Conservation (phyloP, 805 yeast genomes). For the Pichia deserticola region DNA sequence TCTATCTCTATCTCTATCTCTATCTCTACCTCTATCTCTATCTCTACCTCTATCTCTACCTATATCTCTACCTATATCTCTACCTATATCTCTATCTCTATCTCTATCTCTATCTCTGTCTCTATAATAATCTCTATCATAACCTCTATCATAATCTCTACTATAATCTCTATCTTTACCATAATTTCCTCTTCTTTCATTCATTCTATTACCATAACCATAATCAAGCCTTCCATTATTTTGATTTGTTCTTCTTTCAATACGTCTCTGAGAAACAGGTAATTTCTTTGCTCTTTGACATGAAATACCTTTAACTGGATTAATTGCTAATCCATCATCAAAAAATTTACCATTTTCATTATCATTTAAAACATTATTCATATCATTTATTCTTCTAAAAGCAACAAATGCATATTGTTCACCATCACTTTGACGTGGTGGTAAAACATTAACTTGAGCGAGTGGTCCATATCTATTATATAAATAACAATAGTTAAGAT, state of each 20-base stretch:
- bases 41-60: slow-evolving; percentile 5
- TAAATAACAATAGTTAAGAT: too few relatives aligned
- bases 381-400: slow-evolving; percentile 43
- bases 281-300: slow-evolving; percentile 53
- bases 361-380: slow-evolving; percentile 44
- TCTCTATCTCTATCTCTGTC: slow-evolving; percentile 3
- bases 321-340: slow-evolving; percentile 30
- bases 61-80: slow-evolving; percentile 8
- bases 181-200: slow-evolving; percentile 10
- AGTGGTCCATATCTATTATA: slow-evolving; percentile 40
- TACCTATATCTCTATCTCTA: slow-evolving; percentile 7
- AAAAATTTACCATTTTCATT: slow-evolving; percentile 29
- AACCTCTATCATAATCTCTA: slow-evolving; percentile 10
- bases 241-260: neutral
- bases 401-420: slow-evolving; percentile 61
- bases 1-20: slow-evolving; percentile 9
- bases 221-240: neutral
- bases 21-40: slow-evolving; percentile 10
- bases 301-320: slow-evolving; percentile 34
- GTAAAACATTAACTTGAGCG: slow-evolving; percentile 54
- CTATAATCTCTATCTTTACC: slow-evolving; percentile 5
- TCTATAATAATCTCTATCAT: slow-evolving; percentile 12
- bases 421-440: slow-evolving; percentile 53
- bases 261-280: slow-evolving; percentile 29
- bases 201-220: slow-evolving; percentile 7